Base-by-base conservation (phyloP, 192 early-diverging fungal species). In the Mortierella antarctica region DNA sequence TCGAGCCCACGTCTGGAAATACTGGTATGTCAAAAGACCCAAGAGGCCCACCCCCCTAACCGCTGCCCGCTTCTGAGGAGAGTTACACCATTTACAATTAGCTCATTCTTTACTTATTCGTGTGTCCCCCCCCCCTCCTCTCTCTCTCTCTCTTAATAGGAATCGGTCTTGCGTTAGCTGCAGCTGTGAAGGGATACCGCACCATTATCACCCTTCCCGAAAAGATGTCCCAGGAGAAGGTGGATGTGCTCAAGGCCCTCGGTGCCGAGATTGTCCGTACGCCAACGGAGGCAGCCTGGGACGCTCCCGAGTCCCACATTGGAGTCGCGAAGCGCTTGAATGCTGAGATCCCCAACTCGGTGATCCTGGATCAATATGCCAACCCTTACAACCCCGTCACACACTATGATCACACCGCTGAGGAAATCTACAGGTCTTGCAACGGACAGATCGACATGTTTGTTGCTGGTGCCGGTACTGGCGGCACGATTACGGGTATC, bases 181-280 rank as follows among this genome's bases (percentile, higher is more conserved):
- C 94, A 53, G 97, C 98, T 20, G 95, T 99, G 55, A 99, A 98
- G 87, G 98, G 98, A 42, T 99, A 99, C 88, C 90, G 93, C 69
- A 91, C 93, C 74, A 97, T 99, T 76, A 99, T 99, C 70, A 99
- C 98, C 11, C 88, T 99, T 40, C 98, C 98, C 31, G 98, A 99
- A 84, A 99, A 99, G 83, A 99, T 99, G 98, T 95, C 93, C 57
- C 94, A 98, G 86, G 98, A 99, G 84, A 99, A 99, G 90, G 97
- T 98, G 18, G 98, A 98, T 82, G 94, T 99, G 6, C 88, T 99
- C 70, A 98, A 98, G 73, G 97, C 96, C 10, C 87, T 99, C 31
- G 97, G 97, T 42, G 97, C 98, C 23, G 97, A 99, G 82, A 99
- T 97, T 78, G 91, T 98, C 70, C 94, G 98, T 70, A 99, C 98